A percentile compares a stretch with the other conserved stretches of the same genome.
Evolutionary conservation across 192 early-diverging fungal genomes (phyloP).

Genomic region (Entomortierella chlamydospora): DNA sequence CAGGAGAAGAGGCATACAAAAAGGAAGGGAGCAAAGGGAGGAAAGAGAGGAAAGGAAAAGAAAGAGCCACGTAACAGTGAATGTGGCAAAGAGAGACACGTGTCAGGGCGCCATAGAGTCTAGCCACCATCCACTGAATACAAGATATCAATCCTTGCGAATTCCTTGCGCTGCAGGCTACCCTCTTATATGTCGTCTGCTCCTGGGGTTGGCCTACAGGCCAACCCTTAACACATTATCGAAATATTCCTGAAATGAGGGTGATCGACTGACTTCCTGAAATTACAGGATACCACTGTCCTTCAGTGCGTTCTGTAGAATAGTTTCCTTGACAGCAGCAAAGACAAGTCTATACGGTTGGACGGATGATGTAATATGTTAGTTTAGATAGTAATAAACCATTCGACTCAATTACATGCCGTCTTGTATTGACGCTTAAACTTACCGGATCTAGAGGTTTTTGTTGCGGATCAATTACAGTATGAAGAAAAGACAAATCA

Average conservation of each 20-base stretch:
- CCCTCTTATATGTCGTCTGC: not conserved
- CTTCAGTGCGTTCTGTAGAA: conserved; percentile 86
- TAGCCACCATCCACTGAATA: not conserved
- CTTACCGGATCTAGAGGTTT: conserved; percentile 27
- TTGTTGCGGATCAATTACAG: not conserved
- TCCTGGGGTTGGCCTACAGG: not conserved
- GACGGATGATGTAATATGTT: not conserved
- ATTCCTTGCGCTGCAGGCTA: not conserved
- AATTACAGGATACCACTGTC: conserved; percentile 79
- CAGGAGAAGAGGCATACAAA: not conserved
- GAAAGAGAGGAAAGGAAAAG: not conserved
- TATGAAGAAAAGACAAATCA: not conserved
- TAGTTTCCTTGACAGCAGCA: conserved; percentile 93
- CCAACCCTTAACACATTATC: not conserved
- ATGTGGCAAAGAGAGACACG: too few species aligned
- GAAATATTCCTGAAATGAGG: not conserved
- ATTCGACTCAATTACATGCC: not conserved
- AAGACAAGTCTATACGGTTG: conserved; percentile 73
- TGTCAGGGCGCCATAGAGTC: not conserved
- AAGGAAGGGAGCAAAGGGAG: not conserved
- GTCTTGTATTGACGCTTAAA: not conserved
- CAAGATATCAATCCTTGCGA: not conserved
- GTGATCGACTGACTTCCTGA: not conserved
- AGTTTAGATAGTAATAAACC: not conserved
- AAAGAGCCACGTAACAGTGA: too few species aligned